Conservation (phyloP, 2,329 filamentous ascomycete species). For the Hypoxylon sp. region DNA sequence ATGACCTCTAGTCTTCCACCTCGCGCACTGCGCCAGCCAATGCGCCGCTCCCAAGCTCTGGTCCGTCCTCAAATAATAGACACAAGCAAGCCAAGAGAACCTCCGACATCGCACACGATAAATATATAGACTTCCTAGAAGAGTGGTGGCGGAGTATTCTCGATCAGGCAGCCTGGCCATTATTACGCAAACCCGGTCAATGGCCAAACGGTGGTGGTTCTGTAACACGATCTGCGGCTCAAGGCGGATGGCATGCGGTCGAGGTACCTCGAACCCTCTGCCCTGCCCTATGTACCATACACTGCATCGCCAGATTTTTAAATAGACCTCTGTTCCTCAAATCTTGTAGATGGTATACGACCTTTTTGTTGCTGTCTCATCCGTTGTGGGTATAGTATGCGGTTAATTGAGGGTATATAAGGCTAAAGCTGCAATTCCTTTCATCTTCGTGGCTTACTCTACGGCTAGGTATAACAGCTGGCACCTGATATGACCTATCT, state of each 20-base stretch:
- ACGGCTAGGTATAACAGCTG: not conserved
- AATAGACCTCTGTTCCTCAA: conserved; percentile 49
- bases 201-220: conserved; percentile 31
- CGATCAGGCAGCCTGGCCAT: conserved; percentile 23
- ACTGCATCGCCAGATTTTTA: conserved; percentile 43
- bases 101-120: conserved; percentile 35
- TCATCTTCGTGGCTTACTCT: not conserved
- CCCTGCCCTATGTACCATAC: conserved; percentile 50
- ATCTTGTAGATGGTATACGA: not conserved
- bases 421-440: not conserved
- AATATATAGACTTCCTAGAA: conserved; percentile 45
- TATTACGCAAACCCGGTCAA: conserved; percentile 24
- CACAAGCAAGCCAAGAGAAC: conserved; percentile 32
- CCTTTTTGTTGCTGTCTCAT: not conserved
- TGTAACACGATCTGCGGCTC: conserved; percentile 46
- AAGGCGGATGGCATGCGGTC: conserved; percentile 39
- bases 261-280: conserved; percentile 37
- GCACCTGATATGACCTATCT: not conserved
- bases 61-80: conserved; percentile 85
- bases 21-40: conserved; percentile 91
- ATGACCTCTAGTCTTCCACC: conserved; percentile 84
- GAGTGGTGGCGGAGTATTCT: conserved; percentile 37
- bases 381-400: not conserved
- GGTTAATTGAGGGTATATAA: not conserved
- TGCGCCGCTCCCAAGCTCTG: conserved; percentile 98